phyloP scores from a whole-genome alignment of 371 early-diverging fungal species.

The Mucor plumbeus region DNA sequence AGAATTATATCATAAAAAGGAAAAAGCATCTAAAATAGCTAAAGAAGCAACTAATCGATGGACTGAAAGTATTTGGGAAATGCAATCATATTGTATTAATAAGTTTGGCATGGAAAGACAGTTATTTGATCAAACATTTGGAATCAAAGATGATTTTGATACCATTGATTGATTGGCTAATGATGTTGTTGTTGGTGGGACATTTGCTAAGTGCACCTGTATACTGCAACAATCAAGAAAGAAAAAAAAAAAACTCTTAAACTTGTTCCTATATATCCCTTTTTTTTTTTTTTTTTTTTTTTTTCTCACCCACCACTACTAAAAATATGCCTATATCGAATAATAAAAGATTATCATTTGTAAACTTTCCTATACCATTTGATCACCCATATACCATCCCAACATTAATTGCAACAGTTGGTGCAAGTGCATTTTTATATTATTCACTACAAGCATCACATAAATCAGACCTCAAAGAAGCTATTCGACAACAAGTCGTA shows the following conservation, averaged over 20 bases:
- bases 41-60: conserved; percentile 87
- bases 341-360: conserved; percentile 49
- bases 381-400: conserved; percentile 56
- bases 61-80: conserved; percentile 93
- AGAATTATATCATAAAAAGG: conserved; percentile 67
- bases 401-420: conserved; percentile 40
- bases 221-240: background rate
- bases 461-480: conserved; percentile 47
- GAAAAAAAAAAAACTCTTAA: background rate
- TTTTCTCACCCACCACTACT: conserved; percentile 2
- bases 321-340: conserved; percentile 6
- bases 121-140: conserved; percentile 79
- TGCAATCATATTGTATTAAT: conserved; percentile 83
- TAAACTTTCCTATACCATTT: conserved; percentile 59
- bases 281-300: background rate
- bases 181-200: background rate
- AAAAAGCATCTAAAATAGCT: conserved; percentile 61
- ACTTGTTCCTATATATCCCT: background rate
- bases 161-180: conserved; percentile 9
- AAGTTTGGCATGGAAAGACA: conserved; percentile 76
- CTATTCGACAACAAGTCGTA: conserved; percentile 44
- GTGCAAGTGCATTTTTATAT: conserved; percentile 48
- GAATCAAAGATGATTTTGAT: conserved; percentile 85
- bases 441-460: conserved; percentile 51
- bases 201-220: background rate